Evolutionary conservation across 257 asterid species (phyloP).

Genomic region (Ehretia macrophylla): DNA sequence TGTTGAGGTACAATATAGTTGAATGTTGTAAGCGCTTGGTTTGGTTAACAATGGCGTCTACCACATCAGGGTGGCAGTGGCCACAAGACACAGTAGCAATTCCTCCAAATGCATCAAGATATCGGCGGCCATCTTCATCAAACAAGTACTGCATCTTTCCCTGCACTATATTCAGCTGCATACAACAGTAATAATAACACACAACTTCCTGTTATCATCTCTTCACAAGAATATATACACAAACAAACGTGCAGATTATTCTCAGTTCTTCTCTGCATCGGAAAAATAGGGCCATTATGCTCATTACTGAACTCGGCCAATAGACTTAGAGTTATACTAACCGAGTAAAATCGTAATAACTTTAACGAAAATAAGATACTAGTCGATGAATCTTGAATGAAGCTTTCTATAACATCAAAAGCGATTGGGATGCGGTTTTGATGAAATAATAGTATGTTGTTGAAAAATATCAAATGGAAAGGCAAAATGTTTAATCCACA

Average conservation of each 20-base stretch:
- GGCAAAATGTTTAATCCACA: too few species aligned
- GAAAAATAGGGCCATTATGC: not conserved
- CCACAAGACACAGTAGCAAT: conserved; percentile 79
- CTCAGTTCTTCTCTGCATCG: too few species aligned
- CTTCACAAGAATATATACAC: not conserved
- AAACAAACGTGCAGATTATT: not conserved
- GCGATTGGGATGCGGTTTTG: too few species aligned
- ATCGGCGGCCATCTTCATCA: conserved; percentile 62
- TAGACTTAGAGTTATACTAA: too few species aligned
- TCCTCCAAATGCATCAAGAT: conserved; percentile 67
- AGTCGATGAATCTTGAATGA: too few species aligned
- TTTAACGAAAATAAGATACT: too few species aligned
- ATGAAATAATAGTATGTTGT: too few species aligned
- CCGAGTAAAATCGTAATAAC: too few species aligned
- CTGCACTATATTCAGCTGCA: conserved; percentile 61
- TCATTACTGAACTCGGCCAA: not conserved
- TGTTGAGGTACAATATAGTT: conserved; percentile 59
- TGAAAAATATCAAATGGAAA: too few species aligned
- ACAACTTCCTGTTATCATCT: not conserved
- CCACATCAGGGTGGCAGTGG: conserved; percentile 81
- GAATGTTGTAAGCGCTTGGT: conserved; percentile 57
- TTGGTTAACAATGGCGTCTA: conserved; percentile 54
- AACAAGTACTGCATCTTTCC: conserved; percentile 79
- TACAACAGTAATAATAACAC: not conserved
- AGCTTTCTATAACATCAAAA: too few species aligned